Evolutionary conservation across 495 filamentous ascomycete genomes (phyloP).

Genomic region (Chlorociboria aeruginascens): DNA sequence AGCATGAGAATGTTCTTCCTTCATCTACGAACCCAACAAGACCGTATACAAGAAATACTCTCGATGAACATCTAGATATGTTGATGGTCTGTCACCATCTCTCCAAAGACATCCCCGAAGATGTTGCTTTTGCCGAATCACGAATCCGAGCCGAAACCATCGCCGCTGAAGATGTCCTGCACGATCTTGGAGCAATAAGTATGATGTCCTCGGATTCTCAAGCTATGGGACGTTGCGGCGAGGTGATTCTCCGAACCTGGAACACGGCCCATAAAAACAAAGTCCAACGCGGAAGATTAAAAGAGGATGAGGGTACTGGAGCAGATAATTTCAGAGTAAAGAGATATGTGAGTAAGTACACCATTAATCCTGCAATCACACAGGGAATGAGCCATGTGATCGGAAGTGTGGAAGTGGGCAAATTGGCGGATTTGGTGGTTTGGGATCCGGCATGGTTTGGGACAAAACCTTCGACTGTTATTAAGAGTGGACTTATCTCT

Average conservation of each 20-base stretch:
- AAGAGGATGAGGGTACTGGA: slow-evolving; percentile 67
- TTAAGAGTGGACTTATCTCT: slow-evolving; percentile 87
- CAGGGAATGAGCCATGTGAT: slow-evolving; percentile 90
- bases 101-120: slow-evolving; percentile 83
- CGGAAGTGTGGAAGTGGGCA: slow-evolving; percentile 80
- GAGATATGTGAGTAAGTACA: slow-evolving; percentile 93
- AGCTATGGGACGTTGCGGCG: slow-evolving; percentile 94
- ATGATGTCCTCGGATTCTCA: slow-evolving; percentile 98
- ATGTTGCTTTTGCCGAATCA: slow-evolving; percentile 90
- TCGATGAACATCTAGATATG: slow-evolving; percentile 98
- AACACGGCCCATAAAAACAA: slow-evolving; percentile 99
- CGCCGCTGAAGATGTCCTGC: slow-evolving; percentile 92
- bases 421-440: slow-evolving; percentile 82
- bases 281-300: slow-evolving; percentile 62
- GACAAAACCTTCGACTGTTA: slow-evolving; percentile 67
- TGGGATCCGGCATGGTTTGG: slow-evolving; percentile 86
- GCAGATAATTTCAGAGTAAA: slow-evolving; percentile 93
- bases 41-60: slow-evolving; percentile 84
- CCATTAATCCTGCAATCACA: slow-evolving; percentile 87
- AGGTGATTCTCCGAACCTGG: slow-evolving; percentile 92
- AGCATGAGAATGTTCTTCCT: slow-evolving; percentile 84
- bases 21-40: slow-evolving; percentile 89
- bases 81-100: slow-evolving; percentile 98
- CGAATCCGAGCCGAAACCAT: slow-evolving; percentile 95
- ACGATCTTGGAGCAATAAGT: slow-evolving; percentile 89